phyloP scores from a whole-genome alignment of 192 early-diverging fungal genomes.

The Diversispora epigaea region DNA sequence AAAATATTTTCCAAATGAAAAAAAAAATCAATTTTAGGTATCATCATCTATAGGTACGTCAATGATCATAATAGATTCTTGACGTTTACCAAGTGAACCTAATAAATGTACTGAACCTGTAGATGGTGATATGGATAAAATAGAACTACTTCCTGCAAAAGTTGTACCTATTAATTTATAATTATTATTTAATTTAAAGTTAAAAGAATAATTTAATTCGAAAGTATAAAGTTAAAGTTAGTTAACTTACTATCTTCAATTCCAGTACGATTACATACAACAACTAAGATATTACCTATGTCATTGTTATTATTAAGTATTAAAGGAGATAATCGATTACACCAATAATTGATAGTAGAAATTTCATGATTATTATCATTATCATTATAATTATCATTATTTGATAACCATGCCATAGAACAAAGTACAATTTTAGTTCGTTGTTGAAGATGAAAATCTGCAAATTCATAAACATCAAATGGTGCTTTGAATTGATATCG shows the following conservation, averaged over 20 bases:
- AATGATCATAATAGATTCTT: constrained; percentile 8
- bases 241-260: constrained; percentile 12
- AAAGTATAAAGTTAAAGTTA: not conserved
- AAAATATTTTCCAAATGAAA: no score
- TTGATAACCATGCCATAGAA: constrained; percentile 68
- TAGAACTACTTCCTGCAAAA: constrained; percentile 11
- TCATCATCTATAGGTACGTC: not conserved
- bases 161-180: not conserved
- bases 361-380: not conserved
- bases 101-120: not conserved
- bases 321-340: constrained; percentile 1
- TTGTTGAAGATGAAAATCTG: constrained; percentile 55
- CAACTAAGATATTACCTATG: not conserved
- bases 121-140: not conserved
- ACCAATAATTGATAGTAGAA: constrained; percentile 20
- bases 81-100: not conserved
- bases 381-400: constrained; percentile 13
- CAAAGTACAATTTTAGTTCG: constrained; percentile 53
- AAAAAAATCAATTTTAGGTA: no score
- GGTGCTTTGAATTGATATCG: constrained; percentile 66
- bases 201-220: not conserved
- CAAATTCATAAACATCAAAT: constrained; percentile 71
- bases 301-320: not conserved
- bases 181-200: not conserved
- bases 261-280: constrained; percentile 25